Percentiles rank a stretch among this genome's conserved stretches.
These are phyloP conservation scores for Pythium coloratum DNA, from an alignment of 352 stramenopile species.

Conservation along the genomic window DNA sequence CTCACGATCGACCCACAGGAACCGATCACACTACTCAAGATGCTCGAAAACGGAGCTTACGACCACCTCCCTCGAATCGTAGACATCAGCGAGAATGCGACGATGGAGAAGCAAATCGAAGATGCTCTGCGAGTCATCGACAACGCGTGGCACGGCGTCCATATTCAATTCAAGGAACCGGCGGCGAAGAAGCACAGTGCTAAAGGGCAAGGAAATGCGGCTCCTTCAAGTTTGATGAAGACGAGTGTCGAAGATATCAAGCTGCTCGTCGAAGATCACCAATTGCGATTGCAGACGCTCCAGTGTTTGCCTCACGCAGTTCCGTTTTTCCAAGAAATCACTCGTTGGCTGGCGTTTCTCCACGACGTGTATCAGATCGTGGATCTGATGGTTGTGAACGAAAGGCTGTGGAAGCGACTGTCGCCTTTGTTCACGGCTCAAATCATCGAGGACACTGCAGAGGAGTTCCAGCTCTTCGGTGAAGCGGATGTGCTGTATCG, in stretches of 20 bases:
- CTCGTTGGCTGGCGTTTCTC: conserved; percentile 49
- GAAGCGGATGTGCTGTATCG: conserved; percentile 46
- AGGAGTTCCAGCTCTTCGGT: conserved; percentile 46
- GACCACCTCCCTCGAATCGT: conserved; percentile 51
- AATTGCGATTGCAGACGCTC: conserved; percentile 48
- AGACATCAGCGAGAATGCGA: conserved; percentile 67
- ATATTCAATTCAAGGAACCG: conserved; percentile 44
- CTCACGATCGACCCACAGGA: conserved; percentile 50
- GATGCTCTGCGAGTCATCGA: conserved; percentile 43
- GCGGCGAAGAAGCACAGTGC: background rate
- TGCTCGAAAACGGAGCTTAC: conserved; percentile 68
- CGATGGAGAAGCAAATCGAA: conserved; percentile 66
- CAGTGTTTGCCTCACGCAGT: conserved; percentile 45
- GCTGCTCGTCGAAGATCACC: conserved; percentile 60
- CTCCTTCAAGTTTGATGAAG: conserved; percentile 29
- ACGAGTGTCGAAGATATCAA: conserved; percentile 42
- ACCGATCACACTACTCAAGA: conserved; percentile 62
- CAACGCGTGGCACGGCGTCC: conserved; percentile 45
- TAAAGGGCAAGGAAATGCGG: background rate
- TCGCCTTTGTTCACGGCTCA: conserved; percentile 47
- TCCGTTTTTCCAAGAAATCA: conserved; percentile 47
- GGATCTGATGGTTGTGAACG: conserved; percentile 39
- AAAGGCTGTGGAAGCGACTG: conserved; percentile 53
- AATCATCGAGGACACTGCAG: conserved; percentile 45
- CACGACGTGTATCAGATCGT: conserved; percentile 39